phyloP scores from a whole-genome alignment of 179 eudicot species.

The Patellifolia procumbens region DNA sequence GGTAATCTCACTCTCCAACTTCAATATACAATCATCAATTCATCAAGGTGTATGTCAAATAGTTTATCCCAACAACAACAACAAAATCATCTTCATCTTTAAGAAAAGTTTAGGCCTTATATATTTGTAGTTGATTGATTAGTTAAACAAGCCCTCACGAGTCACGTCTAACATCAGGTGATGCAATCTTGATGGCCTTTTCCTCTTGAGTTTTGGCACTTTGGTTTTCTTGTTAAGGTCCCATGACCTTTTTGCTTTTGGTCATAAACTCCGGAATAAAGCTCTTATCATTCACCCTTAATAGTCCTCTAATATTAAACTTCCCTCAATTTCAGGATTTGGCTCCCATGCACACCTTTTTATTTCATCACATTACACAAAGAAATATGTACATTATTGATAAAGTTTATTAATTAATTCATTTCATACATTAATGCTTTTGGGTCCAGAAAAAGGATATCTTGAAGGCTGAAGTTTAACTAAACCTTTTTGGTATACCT shows the following conservation, averaged over 20 bases:
- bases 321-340: slow-evolving; percentile 42
- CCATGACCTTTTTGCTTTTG: slow-evolving; percentile 18
- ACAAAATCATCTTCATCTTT: not conserved
- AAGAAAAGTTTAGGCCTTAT: not conserved
- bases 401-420: slow-evolving; percentile 1
- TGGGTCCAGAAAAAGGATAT: slow-evolving; percentile 1
- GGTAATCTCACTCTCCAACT: no score
- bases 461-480: slow-evolving; percentile 18
- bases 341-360: slow-evolving; percentile 24
- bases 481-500: slow-evolving; percentile 19
- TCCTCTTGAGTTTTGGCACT: not conserved
- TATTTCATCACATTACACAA: not conserved
- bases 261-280: slow-evolving; percentile 32
- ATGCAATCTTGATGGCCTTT: slow-evolving; percentile 9
- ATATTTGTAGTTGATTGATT: not conserved
- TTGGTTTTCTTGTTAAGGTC: slow-evolving; percentile 8
- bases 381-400: not conserved
- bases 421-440: not conserved
- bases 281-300: slow-evolving; percentile 21
- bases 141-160: not conserved
- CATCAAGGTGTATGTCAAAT: not conserved
- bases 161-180: not conserved
- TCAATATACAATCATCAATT: no score
- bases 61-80: not conserved
- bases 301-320: slow-evolving; percentile 14